Conservation (phyloP, 805 yeast genomes). For the Cyberlindnera bimundalis region DNA sequence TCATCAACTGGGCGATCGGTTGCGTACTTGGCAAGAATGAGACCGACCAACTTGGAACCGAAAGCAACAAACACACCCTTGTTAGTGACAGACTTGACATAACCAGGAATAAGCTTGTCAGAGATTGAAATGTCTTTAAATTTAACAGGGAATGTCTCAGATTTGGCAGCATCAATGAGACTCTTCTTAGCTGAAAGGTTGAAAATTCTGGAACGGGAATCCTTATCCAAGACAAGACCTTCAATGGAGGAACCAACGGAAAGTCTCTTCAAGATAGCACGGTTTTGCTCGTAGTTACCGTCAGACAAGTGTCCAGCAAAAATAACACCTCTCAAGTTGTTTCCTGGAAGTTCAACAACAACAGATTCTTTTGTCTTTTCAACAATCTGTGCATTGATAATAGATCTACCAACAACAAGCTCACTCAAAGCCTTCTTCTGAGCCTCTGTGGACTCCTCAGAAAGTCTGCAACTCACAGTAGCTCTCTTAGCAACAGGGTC, state of each 20-base stretch:
- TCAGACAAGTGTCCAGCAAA: constrained; percentile 75
- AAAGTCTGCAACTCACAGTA: constrained; percentile 70
- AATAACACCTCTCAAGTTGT: constrained; percentile 63
- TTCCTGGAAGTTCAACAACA: constrained; percentile 51
- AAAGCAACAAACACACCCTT: constrained; percentile 83
- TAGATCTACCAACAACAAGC: constrained; percentile 57
- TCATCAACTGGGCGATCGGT: constrained; percentile 51
- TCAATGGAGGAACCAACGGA: constrained; percentile 57
- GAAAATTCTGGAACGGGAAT: constrained; percentile 55
- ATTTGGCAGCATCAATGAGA: constrained; percentile 60
- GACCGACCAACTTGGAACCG: constrained; percentile 76
- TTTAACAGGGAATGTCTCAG: constrained; percentile 48
- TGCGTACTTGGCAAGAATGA: constrained; percentile 73
- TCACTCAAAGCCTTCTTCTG: constrained; percentile 46
- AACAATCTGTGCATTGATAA: constrained; percentile 56
- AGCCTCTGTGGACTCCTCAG: constrained; percentile 44
- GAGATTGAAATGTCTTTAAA: constrained; percentile 57
- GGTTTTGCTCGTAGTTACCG: constrained; percentile 67
- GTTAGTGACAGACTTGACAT: constrained; percentile 70
- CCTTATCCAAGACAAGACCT: constrained; percentile 67
- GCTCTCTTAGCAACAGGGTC: constrained; percentile 52
- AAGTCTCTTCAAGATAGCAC: constrained; percentile 59
- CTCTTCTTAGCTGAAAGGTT: constrained; percentile 63
- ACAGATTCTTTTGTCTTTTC: constrained; percentile 76
- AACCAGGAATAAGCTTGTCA: constrained; percentile 58